Conservation (phyloP, 1,139 yeast species). For the Kodamaea alishanica region DNA sequence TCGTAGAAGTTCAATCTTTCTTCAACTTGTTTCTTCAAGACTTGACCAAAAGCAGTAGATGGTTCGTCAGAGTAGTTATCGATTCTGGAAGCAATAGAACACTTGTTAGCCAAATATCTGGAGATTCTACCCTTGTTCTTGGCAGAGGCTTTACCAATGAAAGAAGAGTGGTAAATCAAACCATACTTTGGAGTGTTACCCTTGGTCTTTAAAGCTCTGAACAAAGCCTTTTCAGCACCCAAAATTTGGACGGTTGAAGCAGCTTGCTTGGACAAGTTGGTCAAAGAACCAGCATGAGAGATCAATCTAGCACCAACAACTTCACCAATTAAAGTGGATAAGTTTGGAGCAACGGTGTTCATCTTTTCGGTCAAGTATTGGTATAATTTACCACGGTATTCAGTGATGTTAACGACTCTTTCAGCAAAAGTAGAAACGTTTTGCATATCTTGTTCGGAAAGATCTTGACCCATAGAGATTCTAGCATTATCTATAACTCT, state of each 20-base stretch:
- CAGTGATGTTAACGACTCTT: constrained; percentile 89
- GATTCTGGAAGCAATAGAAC: constrained; percentile 97
- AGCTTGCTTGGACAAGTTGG: constrained; percentile 94
- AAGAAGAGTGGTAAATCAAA: constrained; percentile 92
- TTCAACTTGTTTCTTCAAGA: constrained; percentile 94
- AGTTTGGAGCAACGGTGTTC: constrained; percentile 97
- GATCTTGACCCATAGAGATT: constrained; percentile 98
- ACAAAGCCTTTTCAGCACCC: constrained; percentile 98
- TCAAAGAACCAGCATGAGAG: constrained; percentile 96
- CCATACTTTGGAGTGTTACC: constrained; percentile 99
- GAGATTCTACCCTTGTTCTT: constrained; percentile 99
- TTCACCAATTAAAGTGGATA: constrained; percentile 95
- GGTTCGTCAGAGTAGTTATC: constrained; percentile 93
- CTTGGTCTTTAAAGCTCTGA: constrained; percentile 97
- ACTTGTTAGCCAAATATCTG: constrained; percentile 96
- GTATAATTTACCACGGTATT: constrained; percentile 84
- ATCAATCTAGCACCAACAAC: constrained; percentile 97
- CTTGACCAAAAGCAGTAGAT: constrained; percentile 80
- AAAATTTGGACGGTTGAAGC: constrained; percentile 97
- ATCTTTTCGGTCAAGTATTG: constrained; percentile 89
- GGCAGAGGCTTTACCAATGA: constrained; percentile 93
- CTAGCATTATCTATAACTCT: constrained; percentile 80
- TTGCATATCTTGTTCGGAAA: constrained; percentile 88
- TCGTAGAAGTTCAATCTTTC: constrained; percentile 95
- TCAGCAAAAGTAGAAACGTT: constrained; percentile 90